Evolutionary conservation across 371 early-diverging fungal species (phyloP).

Genomic region (Rozella allomycis): DNA sequence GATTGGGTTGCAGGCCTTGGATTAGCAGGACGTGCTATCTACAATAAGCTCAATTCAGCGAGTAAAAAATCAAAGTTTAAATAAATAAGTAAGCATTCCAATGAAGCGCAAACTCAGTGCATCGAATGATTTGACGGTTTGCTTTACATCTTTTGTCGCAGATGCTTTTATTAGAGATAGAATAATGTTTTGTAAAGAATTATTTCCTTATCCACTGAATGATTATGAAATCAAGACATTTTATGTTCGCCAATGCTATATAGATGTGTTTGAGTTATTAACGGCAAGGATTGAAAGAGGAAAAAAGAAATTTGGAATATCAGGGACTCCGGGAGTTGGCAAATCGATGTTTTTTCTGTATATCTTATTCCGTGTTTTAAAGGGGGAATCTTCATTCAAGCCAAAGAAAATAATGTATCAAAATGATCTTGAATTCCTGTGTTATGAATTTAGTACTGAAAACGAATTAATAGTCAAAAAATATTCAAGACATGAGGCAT

Average conservation of each 20-base stretch:
- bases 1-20: too few species aligned
- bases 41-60: too few species aligned
- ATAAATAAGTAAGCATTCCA: too few species aligned
- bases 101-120: too few species aligned
- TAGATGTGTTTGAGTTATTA: constrained; percentile 9
- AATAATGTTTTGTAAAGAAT: too few species aligned
- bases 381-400: constrained; percentile 9
- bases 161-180: too few species aligned
- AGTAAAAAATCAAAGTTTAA: too few species aligned
- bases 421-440: constrained; percentile 6
- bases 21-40: too few species aligned
- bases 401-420: constrained; percentile 8
- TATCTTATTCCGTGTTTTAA: constrained; percentile 8
- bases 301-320: constrained; percentile 7
- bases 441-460: constrained; percentile 7
- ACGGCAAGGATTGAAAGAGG: constrained; percentile 1
- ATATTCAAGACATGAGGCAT: constrained; percentile 2
- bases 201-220: too few species aligned
- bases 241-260: constrained; percentile 9
- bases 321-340: constrained; percentile 10
- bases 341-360: constrained; percentile 10
- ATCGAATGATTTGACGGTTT: too few species aligned
- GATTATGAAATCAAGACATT: constrained; percentile 5
- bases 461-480: constrained; percentile 1
- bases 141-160: too few species aligned